Conservation (phyloP, 164 flowering plant genomes). For the Chimonanthus praecox region DNA sequence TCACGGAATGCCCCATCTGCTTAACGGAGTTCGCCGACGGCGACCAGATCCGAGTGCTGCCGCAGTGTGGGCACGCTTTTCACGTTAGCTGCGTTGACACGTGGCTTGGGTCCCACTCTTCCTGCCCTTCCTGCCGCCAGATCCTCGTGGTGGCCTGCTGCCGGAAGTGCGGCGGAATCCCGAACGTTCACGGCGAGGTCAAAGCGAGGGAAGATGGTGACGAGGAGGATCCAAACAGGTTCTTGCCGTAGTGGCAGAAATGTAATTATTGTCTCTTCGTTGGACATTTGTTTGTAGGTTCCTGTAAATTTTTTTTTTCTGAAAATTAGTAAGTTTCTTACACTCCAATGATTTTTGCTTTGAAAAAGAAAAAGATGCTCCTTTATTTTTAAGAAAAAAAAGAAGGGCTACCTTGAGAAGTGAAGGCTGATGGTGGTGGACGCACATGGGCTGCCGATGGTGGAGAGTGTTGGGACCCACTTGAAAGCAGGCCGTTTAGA, state of each 20-base stretch:
- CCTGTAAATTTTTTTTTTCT: too few species aligned
- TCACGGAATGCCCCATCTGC: conserved; percentile 81
- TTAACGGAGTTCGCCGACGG: conserved; percentile 74
- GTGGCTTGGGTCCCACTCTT: conserved; percentile 80
- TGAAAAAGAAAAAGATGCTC: too few species aligned
- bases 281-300: too few species aligned
- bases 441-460: too few species aligned
- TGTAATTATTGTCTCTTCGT: too few species aligned
- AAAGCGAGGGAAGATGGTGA: conserved; percentile 18
- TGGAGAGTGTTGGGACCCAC: too few species aligned
- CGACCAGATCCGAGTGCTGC: conserved; percentile 69
- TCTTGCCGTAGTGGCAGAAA: conserved; percentile 26
- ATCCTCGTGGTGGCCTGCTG: conserved; percentile 47
- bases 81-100: conserved; percentile 79
- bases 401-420: too few species aligned
- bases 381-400: too few species aligned
- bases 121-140: conserved; percentile 88
- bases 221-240: conserved; percentile 34
- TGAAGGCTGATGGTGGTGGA: too few species aligned
- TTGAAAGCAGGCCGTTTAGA: too few species aligned
- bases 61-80: conserved; percentile 85
- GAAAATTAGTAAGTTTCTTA: too few species aligned
- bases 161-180: conserved; percentile 52
- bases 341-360: too few species aligned
- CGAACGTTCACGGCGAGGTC: conserved; percentile 19